Evolutionary conservation across 1,284 basidiomycete genomes (phyloP), one percentile per base, ranked within the genome.

Genomic region (Mycena sp.): DNA sequence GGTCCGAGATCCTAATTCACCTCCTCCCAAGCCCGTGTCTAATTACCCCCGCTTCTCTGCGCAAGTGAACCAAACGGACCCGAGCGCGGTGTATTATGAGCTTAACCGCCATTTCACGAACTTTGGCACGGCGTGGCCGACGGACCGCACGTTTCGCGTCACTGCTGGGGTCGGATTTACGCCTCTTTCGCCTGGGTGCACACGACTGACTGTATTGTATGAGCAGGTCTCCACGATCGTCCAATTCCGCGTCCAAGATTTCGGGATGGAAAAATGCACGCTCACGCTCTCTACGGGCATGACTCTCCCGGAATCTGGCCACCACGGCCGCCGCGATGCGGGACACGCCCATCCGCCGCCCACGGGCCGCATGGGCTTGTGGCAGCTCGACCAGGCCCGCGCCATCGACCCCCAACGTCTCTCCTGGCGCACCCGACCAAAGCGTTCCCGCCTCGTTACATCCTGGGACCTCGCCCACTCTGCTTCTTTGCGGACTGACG

Each of bases 171-270:
- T 65, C 1, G 10, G 52, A 9, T 34, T 41, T 10, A n/a, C 30
- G 30, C 39, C 41, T 18, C n/a, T 25, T 41, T 55, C 50, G 20
- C 14, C 16, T 44, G 41, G 13, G 16, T 44, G 13, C 11, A 16
- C 16, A 16, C 41, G 41, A 44, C 41, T 44, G 41, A 44, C 41
- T 16, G 41, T 44, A 44, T 44, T 44, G 10, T 60, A 11, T 48
- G n/a, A 59, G 44, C 62, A 80, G 79, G 69, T 78, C 25, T 72
- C 75, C 39, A 80, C 79, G 9, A 66, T 79, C 3, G 63, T 73
- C 2, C 62, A 64, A n/a, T 64, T 54, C 39, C 62, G 62, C 13
- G 62, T 52, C 18, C 62, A 54, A 22, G 62, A 64, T 25, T 64
- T 52, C 30, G 62, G 62, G 8, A 64, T 64, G 62, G 62, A 64